phyloP scores from a whole-genome alignment of 1,284 basidiomycete species.

The Afroboletus lepidellus region DNA sequence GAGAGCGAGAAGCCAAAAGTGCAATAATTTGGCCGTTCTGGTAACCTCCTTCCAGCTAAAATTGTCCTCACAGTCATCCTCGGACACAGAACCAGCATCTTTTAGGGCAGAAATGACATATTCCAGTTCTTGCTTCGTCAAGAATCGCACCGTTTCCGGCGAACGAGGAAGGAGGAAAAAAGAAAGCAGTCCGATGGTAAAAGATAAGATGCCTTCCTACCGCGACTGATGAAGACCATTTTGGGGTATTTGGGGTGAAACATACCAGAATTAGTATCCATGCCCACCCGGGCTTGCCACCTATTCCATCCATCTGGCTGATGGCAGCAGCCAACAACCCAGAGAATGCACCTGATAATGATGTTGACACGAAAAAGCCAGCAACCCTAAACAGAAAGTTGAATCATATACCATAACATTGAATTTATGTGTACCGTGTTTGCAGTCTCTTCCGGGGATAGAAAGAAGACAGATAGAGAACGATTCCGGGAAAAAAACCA shows the following conservation, averaged over 20 bases:
- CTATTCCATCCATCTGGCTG: slow-evolving; percentile 49
- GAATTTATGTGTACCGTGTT: slow-evolving; percentile 40
- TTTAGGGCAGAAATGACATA: slow-evolving; percentile 34
- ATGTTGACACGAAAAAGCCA: slow-evolving; percentile 54
- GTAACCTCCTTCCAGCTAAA: slow-evolving; percentile 39
- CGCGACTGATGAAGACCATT: neutral
- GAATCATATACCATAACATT: neutral
- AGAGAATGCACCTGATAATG: slow-evolving; percentile 61
- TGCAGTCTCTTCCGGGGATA: slow-evolving; percentile 59
- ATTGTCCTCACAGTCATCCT: slow-evolving; percentile 33
- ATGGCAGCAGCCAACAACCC: slow-evolving; percentile 64
- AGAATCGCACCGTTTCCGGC: slow-evolving; percentile 36
- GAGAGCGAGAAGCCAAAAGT: slow-evolving; percentile 23
- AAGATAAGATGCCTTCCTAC: slow-evolving; percentile 52
- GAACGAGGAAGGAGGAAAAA: slow-evolving; percentile 30
- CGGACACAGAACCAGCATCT: slow-evolving; percentile 32
- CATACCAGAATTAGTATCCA: slow-evolving; percentile 66
- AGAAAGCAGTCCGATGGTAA: slow-evolving; percentile 43
- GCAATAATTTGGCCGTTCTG: slow-evolving; percentile 37
- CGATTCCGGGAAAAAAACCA: slow-evolving; percentile 56
- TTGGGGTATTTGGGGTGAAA: neutral
- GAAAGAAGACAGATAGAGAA: slow-evolving; percentile 58
- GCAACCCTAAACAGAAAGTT: slow-evolving; percentile 39
- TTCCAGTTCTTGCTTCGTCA: slow-evolving; percentile 43
- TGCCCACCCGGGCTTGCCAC: slow-evolving; percentile 50